Percentiles rank a stretch among this genome's conserved stretches.
Evolutionary conservation across 1,284 basidiomycete genomes (phyloP).

Genomic region (Ustilago sp.): DNA sequence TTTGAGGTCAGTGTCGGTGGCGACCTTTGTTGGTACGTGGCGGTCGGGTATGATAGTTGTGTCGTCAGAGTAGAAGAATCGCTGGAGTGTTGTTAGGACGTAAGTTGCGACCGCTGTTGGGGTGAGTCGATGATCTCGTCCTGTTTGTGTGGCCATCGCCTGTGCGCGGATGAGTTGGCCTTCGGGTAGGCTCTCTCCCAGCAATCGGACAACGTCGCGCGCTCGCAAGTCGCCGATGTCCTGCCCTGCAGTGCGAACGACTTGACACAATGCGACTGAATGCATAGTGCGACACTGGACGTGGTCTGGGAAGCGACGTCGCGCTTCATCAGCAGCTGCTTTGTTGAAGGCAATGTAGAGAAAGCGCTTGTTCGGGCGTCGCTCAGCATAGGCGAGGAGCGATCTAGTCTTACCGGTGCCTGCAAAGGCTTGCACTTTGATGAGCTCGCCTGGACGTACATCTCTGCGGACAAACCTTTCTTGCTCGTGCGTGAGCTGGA

Average conservation of each 20-base stretch:
- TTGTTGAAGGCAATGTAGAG: slow-evolving; percentile 66
- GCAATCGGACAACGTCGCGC: slow-evolving; percentile 53
- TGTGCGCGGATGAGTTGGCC: slow-evolving; percentile 37
- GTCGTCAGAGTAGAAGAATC: slow-evolving; percentile 61
- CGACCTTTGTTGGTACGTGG: slow-evolving; percentile 55
- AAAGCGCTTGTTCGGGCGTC: slow-evolving; percentile 53
- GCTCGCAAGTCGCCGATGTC: slow-evolving; percentile 54
- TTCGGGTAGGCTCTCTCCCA: slow-evolving; percentile 49
- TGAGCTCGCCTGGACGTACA: slow-evolving; percentile 51
- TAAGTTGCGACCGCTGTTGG: slow-evolving; percentile 61
- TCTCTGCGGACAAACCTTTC: slow-evolving; percentile 50
- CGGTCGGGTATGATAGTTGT: slow-evolving; percentile 38
- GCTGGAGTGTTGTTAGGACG: slow-evolving; percentile 56
- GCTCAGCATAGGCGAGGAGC: slow-evolving; percentile 56
- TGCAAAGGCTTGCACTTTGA: slow-evolving; percentile 64
- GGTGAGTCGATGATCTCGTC: slow-evolving; percentile 45
- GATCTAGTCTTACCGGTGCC: slow-evolving; percentile 65
- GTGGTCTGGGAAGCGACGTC: slow-evolving; percentile 52
- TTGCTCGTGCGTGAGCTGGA: slow-evolving; percentile 62
- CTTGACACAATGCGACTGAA: slow-evolving; percentile 56
- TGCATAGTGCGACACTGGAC: slow-evolving; percentile 66
- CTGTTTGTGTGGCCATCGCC: slow-evolving; percentile 32
- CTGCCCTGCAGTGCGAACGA: slow-evolving; percentile 47
- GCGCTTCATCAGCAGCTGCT: slow-evolving; percentile 56
- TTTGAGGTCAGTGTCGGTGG: slow-evolving; percentile 54